Evolutionary conservation across 257 asterid species (phyloP), one percentile per base, ranked within the genome.

Genomic region (Petrea volubilis): DNA sequence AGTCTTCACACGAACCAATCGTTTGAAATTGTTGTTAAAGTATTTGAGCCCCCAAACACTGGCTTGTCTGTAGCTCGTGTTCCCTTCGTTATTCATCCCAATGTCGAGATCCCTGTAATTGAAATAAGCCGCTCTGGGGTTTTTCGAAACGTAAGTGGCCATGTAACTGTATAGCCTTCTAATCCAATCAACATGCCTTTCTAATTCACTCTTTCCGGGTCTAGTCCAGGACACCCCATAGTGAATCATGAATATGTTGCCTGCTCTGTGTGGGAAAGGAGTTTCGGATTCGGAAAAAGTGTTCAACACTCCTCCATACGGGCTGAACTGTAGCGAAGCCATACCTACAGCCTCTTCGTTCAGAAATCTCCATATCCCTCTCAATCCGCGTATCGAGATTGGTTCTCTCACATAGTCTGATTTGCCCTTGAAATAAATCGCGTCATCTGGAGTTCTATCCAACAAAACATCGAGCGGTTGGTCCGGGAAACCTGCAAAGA

Each of bases 221-320:
- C 36, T 5, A 6, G 0, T 21, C 84, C 79, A 60, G 0, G 1
- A 1, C 0, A 53, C 47, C 6, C 17, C n/a, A 12, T 79, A 33
- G 3, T 34, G 64, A 11, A 79, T 68, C 40, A 31, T 60, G 64
- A 33, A 82, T 41, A 76, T 46, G 25, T 62, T 71, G 1, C 85
- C 85, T 0, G 70, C 28, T 9, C 88, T 52, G 15, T 83, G 88
- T 5, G 83, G 81, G 56, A 68, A 83, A 0, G 85, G 85, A 21
- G 56, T 64, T 56, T 73, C 81, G 3, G 83, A 80, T 60, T 70
- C 80, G 5, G 82, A 44, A 13, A 50, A 29, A 0, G 56, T 38
- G 47, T 38, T 51, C 69, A 80, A 2, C 15, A 44, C 60, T 7
- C 85, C 82, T 23, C 85, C 85, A 4, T 77, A 80, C 0, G 82